Conservation (phyloP, 257 asterid genomes). For the Voacanga thouarsii region DNA sequence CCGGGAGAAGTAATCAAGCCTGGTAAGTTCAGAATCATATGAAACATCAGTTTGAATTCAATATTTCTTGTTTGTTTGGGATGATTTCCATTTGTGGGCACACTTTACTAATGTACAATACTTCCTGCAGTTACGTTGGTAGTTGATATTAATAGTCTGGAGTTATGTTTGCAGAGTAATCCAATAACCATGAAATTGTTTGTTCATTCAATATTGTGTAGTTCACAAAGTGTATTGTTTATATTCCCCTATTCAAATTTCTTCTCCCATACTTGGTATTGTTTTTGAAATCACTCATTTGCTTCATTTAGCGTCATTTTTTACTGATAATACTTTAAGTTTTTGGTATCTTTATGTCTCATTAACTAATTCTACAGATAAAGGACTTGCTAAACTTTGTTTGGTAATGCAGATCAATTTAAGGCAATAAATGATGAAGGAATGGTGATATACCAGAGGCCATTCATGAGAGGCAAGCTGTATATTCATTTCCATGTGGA, state of each 20-base stretch:
- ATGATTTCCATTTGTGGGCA: not conserved
- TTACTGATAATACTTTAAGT: not conserved
- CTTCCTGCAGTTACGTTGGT: not conserved
- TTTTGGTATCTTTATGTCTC: not conserved
- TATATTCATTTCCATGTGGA: conserved; percentile 76
- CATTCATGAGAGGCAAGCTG: conserved; percentile 77
- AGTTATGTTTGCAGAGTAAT: not conserved
- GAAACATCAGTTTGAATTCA: not conserved
- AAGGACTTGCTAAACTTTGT: not conserved
- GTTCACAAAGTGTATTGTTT: not conserved
- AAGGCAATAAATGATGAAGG: conserved; percentile 94
- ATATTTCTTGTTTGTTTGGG: not conserved
- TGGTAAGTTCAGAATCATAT: conserved; percentile 34
- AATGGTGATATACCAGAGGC: conserved; percentile 81
- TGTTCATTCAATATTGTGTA: not conserved
- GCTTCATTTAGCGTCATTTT: not conserved
- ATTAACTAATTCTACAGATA: not conserved
- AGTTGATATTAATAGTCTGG: not conserved
- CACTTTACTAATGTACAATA: not conserved
- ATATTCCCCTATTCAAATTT: not conserved
- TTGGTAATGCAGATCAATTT: conserved; percentile 49
- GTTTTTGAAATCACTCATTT: not conserved
- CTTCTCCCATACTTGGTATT: not conserved
- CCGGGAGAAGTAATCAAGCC: conserved; percentile 94
- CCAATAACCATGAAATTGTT: not conserved